Percentiles rank a stretch among this genome's conserved stretches.
phyloP scores from a whole-genome alignment of 2,329 filamentous ascomycete species.

The Aspergillus vadensis region DNA sequence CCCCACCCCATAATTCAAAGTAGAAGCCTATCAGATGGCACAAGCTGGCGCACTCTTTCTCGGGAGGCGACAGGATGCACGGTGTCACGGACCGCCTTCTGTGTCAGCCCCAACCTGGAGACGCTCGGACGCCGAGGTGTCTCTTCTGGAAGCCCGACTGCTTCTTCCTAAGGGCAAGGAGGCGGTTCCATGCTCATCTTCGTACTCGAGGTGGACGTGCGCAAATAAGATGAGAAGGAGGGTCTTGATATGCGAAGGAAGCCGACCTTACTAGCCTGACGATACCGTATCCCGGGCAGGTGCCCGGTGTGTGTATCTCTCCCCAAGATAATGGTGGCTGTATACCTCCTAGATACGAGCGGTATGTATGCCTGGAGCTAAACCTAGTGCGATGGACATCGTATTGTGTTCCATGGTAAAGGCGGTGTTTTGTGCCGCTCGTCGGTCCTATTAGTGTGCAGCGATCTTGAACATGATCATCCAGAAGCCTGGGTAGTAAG shows the following conservation, averaged over 20 bases:
- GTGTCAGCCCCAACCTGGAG: slow-evolving; percentile 18
- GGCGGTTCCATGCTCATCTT: neutral
- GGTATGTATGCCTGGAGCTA: neutral
- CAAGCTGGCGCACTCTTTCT: slow-evolving; percentile 11
- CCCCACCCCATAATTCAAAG: neutral
- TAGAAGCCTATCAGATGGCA: slow-evolving; percentile 18
- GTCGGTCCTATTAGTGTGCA: slow-evolving; percentile 20
- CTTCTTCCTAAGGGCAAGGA: neutral
- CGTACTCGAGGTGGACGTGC: neutral
- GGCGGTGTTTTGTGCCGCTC: slow-evolving; percentile 21
- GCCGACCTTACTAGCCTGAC: neutral
- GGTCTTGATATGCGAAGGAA: neutral
- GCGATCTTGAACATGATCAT: slow-evolving; percentile 15
- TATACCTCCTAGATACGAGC: neutral
- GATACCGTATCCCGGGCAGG: neutral
- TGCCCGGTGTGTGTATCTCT: too few species aligned
- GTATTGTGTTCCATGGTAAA: neutral
- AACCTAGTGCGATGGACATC: neutral
- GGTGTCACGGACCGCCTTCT: slow-evolving; percentile 30
- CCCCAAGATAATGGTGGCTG: too few species aligned
- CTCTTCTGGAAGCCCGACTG: slow-evolving; percentile 4
- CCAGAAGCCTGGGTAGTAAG: neutral
- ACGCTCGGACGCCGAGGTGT: slow-evolving; percentile 20
- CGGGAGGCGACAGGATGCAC: slow-evolving; percentile 29
- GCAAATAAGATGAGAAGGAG: neutral